Evolutionary conservation across 148 eudicot species (phyloP).

Genomic region (Simmondsia chinensis): DNA sequence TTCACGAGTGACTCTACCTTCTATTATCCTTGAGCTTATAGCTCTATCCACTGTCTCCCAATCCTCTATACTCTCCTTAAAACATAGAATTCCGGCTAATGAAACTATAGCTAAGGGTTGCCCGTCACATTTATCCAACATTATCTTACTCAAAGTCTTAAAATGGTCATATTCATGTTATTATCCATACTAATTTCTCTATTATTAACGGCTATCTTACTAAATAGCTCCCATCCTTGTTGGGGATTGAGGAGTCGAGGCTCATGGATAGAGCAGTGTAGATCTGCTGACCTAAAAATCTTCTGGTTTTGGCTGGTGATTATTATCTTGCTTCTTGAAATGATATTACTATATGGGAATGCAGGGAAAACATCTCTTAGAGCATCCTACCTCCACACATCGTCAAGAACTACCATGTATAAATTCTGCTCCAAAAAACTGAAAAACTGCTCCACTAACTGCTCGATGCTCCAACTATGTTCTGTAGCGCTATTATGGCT

Average conservation of each 20-base stretch:
- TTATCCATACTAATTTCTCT: not conserved
- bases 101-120: slow-evolving; percentile 6
- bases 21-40: slow-evolving; percentile 3
- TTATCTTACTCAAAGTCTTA: slow-evolving; percentile 8
- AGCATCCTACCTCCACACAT: slow-evolving; percentile 7
- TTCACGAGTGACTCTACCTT: not conserved
- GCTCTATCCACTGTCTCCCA: slow-evolving; percentile 4
- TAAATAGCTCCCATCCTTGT: slow-evolving; percentile 1
- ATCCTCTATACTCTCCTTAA: not conserved
- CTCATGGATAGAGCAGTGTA: not conserved
- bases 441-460: not conserved
- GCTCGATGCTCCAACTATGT: not conserved
- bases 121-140: slow-evolving; percentile 10
- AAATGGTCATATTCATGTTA: not conserved
- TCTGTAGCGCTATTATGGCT: not conserved
- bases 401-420: slow-evolving; percentile 10
- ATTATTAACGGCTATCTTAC: slow-evolving; percentile 1
- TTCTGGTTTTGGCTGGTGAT: not conserved
- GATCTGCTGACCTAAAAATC: not conserved
- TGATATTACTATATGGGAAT: slow-evolving; percentile 1
- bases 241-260: not conserved
- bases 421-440: not conserved
- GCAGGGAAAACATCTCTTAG: not conserved
- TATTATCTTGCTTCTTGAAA: slow-evolving; percentile 8
- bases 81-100: slow-evolving; percentile 3